phyloP scores from a whole-genome alignment of 2,329 filamentous ascomycete genomes.

The Magnaporthiopsis rhizophila region DNA sequence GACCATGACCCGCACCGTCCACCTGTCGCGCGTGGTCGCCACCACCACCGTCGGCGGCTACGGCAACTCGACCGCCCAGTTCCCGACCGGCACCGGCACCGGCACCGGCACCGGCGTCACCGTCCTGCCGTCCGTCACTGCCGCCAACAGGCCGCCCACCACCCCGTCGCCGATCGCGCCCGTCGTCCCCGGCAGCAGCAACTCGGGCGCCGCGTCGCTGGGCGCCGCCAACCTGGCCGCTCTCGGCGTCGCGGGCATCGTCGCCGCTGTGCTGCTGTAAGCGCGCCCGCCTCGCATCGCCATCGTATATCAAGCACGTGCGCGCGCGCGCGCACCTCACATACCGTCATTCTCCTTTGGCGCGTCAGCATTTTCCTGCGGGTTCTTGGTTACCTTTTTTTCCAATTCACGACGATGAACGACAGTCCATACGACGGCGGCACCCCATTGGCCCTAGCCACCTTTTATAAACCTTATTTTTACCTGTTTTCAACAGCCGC shows the following conservation, averaged over 20 bases:
- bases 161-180: conserved; percentile 19
- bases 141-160: conserved; percentile 13
- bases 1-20: conserved; percentile 39
- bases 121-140: neutral
- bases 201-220: conserved; percentile 31
- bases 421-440: too few species aligned
- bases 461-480: too few species aligned
- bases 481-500: too few species aligned
- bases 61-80: conserved; percentile 21
- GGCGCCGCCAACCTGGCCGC: conserved; percentile 36
- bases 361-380: too few species aligned
- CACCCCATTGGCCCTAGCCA: too few species aligned
- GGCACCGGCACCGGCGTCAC: conserved; percentile 19
- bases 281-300: neutral
- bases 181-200: conserved; percentile 27
- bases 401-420: too few species aligned
- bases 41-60: conserved; percentile 25
- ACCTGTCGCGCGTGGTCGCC: conserved; percentile 25
- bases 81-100: conserved; percentile 16
- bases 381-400: too few species aligned
- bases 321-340: too few species aligned
- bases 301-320: too few species aligned
- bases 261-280: conserved; percentile 15
- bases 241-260: conserved; percentile 42
- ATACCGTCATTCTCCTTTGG: too few species aligned